Evolutionary conservation across 2,329 filamentous ascomycete species (phyloP).

Genomic region (Arthrinium phaeospermum): DNA sequence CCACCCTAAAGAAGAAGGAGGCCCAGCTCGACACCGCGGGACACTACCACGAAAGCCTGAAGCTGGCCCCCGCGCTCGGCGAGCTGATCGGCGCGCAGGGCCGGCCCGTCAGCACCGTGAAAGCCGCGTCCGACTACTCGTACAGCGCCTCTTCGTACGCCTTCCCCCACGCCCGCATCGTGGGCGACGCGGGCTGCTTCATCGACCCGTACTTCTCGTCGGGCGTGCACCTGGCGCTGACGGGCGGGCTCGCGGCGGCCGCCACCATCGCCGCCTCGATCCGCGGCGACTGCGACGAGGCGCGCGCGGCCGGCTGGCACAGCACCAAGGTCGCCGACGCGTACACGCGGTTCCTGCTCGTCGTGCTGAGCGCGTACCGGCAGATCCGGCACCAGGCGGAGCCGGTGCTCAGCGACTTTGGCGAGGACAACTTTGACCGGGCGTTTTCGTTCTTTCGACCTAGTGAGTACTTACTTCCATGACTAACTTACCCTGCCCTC

Average conservation of each 20-base stretch:
- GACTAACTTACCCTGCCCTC: background rate
- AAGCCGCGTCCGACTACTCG: conserved; percentile 53
- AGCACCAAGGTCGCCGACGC: conserved; percentile 49
- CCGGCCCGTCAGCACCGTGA: conserved; percentile 42
- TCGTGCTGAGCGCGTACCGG: conserved; percentile 44
- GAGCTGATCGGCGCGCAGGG: conserved; percentile 27
- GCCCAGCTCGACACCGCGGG: conserved; percentile 31
- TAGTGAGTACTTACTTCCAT: conserved; percentile 35
- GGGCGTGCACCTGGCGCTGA: conserved; percentile 52
- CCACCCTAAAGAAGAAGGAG: conserved; percentile 42
- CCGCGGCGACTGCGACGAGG: conserved; percentile 46
- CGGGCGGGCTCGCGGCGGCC: conserved; percentile 50
- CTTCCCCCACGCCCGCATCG: conserved; percentile 44
- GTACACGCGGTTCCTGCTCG: conserved; percentile 54
- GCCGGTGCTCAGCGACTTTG: conserved; percentile 46
- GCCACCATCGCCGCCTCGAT: conserved; percentile 47
- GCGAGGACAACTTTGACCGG: conserved; percentile 49
- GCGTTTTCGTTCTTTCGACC: conserved; percentile 49
- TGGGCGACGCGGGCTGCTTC: conserved; percentile 54
- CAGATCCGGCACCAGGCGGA: conserved; percentile 48
- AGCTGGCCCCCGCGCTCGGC: conserved; percentile 42
- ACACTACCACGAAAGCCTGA: conserved; percentile 43
- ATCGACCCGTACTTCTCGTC: conserved; percentile 57
- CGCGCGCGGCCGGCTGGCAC: conserved; percentile 46
- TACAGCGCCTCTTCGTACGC: conserved; percentile 48